Base-by-base conservation (phyloP, 2,329 filamentous ascomycete species). In the Orbilia quercus region DNA sequence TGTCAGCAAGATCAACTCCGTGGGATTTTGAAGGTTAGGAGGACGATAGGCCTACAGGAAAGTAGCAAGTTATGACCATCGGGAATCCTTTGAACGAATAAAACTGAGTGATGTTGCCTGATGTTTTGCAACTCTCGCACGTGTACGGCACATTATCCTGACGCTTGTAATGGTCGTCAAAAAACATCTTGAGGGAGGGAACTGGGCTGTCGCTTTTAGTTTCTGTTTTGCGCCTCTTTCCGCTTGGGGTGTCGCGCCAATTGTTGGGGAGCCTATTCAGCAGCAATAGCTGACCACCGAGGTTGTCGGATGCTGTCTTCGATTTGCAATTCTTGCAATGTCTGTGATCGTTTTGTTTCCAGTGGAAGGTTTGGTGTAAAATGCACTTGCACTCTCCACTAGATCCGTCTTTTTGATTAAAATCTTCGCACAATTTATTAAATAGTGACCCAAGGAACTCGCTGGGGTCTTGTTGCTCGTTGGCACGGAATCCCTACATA, bases 311-410 rank as follows among this genome's bases (percentile, higher is more conserved):
- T 2, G 60, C 55, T 11, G 40, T 38, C 23, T 73, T 73, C 2
- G 45, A n/a, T 69, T 88, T 85, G 81, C 94, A 98, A 77, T 90
- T 90, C 78, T 92, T 90, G 81, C 94, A 99, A 16, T 91, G 96
- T 40, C 96, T 94, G 18, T 90, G 94, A 79, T 90, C 95, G 78
- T 91, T 91, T 73, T 96, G 87, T 40, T 96, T 94, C 73, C 95
- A 95, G 80, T 94, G 96, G 79, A 97, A 97, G 0, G 91, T 93
- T 79, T 94, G 91, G 80, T 98, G 95, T 77, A 98, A 90, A 78
- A 98, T 91, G 81, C 94, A 99, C 70, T 89, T 87, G 83, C 95
- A 98, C 76, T 81, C 80, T 16, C 80, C 79, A 25, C 69, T 74
- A n/a, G 77, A 65, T 16, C 79, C 76, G 74, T 82, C 79, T 25